Conservation (phyloP, 768 basidiomycete genomes). For the Tricholoma bakamatsutake region DNA sequence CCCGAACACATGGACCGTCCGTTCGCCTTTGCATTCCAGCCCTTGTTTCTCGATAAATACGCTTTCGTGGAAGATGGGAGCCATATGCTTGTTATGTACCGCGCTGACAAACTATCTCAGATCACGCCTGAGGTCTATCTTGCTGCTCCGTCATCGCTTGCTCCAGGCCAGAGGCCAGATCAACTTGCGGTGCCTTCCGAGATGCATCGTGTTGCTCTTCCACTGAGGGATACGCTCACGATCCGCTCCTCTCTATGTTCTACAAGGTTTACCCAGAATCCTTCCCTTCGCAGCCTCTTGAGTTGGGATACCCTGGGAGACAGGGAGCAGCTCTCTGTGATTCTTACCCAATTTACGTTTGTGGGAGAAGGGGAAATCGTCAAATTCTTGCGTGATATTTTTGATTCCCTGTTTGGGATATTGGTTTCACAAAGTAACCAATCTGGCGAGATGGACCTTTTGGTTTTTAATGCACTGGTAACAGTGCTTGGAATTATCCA, state of each 20-base stretch:
- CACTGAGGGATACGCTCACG: slow-evolving; percentile 69
- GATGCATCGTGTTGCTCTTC: slow-evolving; percentile 57
- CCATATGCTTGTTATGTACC: slow-evolving; percentile 80
- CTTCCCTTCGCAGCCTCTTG: slow-evolving; percentile 71
- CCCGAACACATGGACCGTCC: slow-evolving; percentile 56
- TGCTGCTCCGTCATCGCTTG: slow-evolving; percentile 54
- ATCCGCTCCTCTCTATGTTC: slow-evolving; percentile 91
- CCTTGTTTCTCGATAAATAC: slow-evolving; percentile 69
- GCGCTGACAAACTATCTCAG: slow-evolving; percentile 63
- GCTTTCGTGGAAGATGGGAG: slow-evolving; percentile 88
- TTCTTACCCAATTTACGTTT: slow-evolving; percentile 83
- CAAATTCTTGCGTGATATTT: slow-evolving; percentile 86
- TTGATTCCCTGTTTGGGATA: slow-evolving; percentile 90
- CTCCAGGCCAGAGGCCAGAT: slow-evolving; percentile 53
- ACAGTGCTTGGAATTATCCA: slow-evolving; percentile 89
- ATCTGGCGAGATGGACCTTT: slow-evolving; percentile 71
- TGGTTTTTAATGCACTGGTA: slow-evolving; percentile 88
- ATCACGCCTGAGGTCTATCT: slow-evolving; percentile 70
- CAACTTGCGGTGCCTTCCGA: slow-evolving; percentile 53
- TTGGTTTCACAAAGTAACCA: slow-evolving; percentile 72
- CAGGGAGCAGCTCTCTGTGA: slow-evolving; percentile 58
- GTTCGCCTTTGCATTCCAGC: slow-evolving; percentile 91
- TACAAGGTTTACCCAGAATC: slow-evolving; percentile 87
- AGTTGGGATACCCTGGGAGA: slow-evolving; percentile 73
- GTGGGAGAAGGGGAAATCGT: slow-evolving; percentile 94